Base-by-base conservation (phyloP, 208 protist species). In the Trypanosoma mega region DNA sequence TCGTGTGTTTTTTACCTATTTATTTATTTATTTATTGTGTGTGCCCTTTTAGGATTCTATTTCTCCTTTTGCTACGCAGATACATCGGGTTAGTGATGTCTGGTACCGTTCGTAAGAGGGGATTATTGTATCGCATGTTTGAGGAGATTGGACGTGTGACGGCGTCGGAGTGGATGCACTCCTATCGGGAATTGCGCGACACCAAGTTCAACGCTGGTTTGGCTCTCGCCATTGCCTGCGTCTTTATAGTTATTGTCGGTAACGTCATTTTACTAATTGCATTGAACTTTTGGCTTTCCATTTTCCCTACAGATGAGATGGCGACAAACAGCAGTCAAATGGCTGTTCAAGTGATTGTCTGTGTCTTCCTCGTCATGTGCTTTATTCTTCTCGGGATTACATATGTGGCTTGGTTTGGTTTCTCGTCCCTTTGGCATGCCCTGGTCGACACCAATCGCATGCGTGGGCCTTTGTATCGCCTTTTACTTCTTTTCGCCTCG, bases 231-330 rank as follows among this genome's bases (percentile, higher is more conserved):
- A 76, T 93, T 48, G 53, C 87, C 43, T 90, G 80, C 41, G 78
- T 88, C 23, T 31, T 69, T 4, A 45, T 80, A 14, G 75, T 93
- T 1, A 80, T 93, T 45, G 70, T 93, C 2, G 86, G 86, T 44
- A 93, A 93, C 47, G 76, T 88, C 2, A 73, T 93, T 51, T 26
- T 90, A 0, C 74, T 93, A 20, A 88, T 93, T 41, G 47, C 77
- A 7, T 45, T 81, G 45, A 93, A 93, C 73, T 93, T 93, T 53
- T 93, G 86, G 83, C 58, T 90, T 16, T 56, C 30, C 14, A 39
- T 73, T 24, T 85, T 93, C 39, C 80, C 82, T 0, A 21, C 49
- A 24, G 68, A 79, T 14, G 24, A 57, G 2, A 30, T 63, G 30
- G 45, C 18, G 23, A 63, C 68, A 50, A 82, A 86, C 67, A 76